Conservation (phyloP, 2,329 filamentous ascomycete genomes). For the Aspergillus latus region DNA sequence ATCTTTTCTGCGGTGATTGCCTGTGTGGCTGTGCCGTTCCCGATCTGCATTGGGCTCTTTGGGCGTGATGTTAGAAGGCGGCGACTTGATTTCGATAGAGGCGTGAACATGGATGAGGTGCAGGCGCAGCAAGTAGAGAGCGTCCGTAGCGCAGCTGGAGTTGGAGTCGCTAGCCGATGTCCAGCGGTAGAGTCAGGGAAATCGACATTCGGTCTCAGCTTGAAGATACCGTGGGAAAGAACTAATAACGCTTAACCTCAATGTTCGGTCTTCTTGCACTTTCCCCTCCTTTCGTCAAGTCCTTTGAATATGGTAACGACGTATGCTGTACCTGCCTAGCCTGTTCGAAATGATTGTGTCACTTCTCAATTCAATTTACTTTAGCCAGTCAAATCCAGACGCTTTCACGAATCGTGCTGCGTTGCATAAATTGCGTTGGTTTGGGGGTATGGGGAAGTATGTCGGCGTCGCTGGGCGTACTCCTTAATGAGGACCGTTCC, state of each 20-base stretch:
- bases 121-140: background rate
- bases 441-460: too few species aligned
- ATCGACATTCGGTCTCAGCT: constrained; percentile 7
- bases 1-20: constrained; percentile 77
- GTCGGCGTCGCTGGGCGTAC: too few species aligned
- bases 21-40: constrained; percentile 63
- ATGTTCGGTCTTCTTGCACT: background rate
- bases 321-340: background rate
- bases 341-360: background rate
- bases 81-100: constrained; percentile 43
- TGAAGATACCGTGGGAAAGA: constrained; percentile 11
- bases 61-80: constrained; percentile 51
- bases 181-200: background rate
- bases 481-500: too few species aligned
- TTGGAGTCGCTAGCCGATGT: background rate
- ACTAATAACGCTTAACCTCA: background rate
- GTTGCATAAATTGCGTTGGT: too few species aligned
- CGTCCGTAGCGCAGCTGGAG: background rate
- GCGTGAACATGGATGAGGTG: constrained; percentile 23
- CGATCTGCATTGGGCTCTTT: constrained; percentile 69
- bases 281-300: background rate
- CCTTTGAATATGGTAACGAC: background rate
- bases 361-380: too few species aligned
- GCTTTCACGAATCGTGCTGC: too few species aligned
- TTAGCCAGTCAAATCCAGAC: too few species aligned